A percentile compares a stretch with the other conserved stretches of the same genome.
Conservation (phyloP, 768 basidiomycete genomes). For the Calocera viscosa region DNA sequence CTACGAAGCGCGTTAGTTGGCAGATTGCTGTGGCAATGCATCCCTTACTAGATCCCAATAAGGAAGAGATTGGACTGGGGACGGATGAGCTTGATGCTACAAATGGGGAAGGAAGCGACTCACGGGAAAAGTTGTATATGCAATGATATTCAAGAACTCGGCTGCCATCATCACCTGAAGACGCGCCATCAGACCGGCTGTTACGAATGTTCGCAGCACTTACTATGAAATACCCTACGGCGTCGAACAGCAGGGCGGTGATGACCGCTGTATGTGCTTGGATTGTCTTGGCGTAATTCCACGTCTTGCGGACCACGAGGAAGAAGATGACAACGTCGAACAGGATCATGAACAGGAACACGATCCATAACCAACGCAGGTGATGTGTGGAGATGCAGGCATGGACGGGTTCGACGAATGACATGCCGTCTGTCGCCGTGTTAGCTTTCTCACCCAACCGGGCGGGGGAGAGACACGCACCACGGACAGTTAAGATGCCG, state of each 20-base stretch:
- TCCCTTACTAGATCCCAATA: background rate
- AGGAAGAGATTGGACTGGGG: background rate
- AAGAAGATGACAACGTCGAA: background rate
- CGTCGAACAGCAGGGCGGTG: background rate
- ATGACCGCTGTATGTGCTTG: background rate
- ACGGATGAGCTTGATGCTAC: background rate
- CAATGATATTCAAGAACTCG: background rate
- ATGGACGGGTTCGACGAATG: background rate
- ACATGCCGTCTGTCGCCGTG: background rate
- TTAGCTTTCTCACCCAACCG: background rate
- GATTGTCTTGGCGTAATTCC: background rate
- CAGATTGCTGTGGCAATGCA: background rate
- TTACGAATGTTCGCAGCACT: background rate
- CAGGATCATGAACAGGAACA: background rate
- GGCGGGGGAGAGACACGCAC: background rate
- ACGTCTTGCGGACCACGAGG: background rate
- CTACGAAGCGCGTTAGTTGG: background rate
- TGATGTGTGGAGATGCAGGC: background rate
- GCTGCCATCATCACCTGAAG: background rate
- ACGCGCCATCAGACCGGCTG: background rate
- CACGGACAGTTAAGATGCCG: background rate
- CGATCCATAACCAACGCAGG: background rate
- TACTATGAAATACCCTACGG: background rate
- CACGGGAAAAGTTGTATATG: background rate
- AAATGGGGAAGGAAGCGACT: background rate